Evolutionary conservation across 2,329 filamentous ascomycete species (phyloP).

Genomic region (Colletotrichum truncatum): DNA sequence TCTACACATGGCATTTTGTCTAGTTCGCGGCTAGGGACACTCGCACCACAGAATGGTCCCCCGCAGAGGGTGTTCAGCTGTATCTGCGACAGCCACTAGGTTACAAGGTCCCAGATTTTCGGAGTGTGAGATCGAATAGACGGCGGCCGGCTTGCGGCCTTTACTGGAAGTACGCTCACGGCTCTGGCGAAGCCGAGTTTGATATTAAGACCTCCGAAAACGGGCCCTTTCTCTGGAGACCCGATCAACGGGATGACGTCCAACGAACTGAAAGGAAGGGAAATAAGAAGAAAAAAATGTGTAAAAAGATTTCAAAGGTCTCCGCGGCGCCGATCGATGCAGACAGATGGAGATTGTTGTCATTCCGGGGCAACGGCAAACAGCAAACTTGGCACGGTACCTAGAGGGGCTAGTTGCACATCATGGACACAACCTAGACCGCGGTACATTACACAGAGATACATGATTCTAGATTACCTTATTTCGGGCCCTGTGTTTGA

Average conservation of each 20-base stretch:
- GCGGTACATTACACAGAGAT: neutral
- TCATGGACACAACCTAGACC: too few relatives aligned
- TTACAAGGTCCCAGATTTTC: too few relatives aligned
- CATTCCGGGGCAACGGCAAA: too few relatives aligned
- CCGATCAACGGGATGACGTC: neutral
- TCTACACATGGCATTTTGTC: neutral
- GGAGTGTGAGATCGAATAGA: too few relatives aligned
- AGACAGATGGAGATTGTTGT: neutral
- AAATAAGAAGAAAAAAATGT: neutral
- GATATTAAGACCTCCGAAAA: neutral
- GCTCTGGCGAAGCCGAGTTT: neutral
- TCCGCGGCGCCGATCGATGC: neutral
- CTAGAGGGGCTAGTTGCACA: too few relatives aligned
- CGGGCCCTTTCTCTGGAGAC: too few relatives aligned
- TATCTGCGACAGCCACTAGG: conserved; percentile 5
- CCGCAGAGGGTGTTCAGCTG: neutral
- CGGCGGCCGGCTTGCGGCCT: too few relatives aligned
- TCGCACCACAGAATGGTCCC: neutral
- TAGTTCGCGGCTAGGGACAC: neutral
- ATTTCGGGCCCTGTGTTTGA: neutral
- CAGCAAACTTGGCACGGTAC: too few relatives aligned
- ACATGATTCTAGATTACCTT: neutral
- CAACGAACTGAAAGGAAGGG: neutral
- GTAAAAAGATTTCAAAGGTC: neutral
- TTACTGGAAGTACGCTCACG: too few relatives aligned